These are phyloP conservation scores for Coprinopsis marcescibilis DNA, from an alignment of 768 basidiomycete species.

Conservation along the genomic window DNA sequence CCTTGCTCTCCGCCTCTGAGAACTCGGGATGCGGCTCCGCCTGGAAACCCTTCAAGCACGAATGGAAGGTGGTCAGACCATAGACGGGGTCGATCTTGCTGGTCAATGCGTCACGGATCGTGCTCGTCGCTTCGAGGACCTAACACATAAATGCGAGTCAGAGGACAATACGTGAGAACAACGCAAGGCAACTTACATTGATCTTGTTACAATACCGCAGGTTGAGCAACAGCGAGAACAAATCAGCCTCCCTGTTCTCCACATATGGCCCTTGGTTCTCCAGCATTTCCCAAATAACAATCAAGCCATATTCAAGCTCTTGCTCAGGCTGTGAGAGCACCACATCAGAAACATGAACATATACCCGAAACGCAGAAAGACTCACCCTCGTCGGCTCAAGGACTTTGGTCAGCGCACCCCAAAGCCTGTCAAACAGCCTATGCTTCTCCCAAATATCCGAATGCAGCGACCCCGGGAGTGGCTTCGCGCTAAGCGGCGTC, in stretches of 20 bases:
- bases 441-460: constrained; percentile 69
- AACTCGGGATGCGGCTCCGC: constrained; percentile 38
- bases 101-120: constrained; percentile 71
- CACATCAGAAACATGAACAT: no score
- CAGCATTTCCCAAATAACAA: constrained; percentile 79
- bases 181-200: constrained; percentile 43
- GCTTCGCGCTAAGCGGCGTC: constrained; percentile 40
- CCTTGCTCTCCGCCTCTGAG: constrained; percentile 48
- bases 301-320: constrained; percentile 70
- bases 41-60: constrained; percentile 60
- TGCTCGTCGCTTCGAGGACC: constrained; percentile 81
- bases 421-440: constrained; percentile 64
- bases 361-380: constrained; percentile 9
- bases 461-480: constrained; percentile 19
- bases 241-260: constrained; percentile 74
- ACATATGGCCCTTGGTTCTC: constrained; percentile 67
- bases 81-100: constrained; percentile 76
- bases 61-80: constrained; percentile 79
- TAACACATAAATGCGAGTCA: constrained; percentile 22
- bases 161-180: constrained; percentile 6
- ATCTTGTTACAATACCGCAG: constrained; percentile 69
- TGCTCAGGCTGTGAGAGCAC: constrained; percentile 65
- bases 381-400: constrained; percentile 60
- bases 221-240: constrained; percentile 65
- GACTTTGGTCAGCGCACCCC: constrained; percentile 58